Evolutionary conservation across 2,329 filamentous ascomycete genomes (phyloP).

Genomic region (Claviceps purpurea): DNA sequence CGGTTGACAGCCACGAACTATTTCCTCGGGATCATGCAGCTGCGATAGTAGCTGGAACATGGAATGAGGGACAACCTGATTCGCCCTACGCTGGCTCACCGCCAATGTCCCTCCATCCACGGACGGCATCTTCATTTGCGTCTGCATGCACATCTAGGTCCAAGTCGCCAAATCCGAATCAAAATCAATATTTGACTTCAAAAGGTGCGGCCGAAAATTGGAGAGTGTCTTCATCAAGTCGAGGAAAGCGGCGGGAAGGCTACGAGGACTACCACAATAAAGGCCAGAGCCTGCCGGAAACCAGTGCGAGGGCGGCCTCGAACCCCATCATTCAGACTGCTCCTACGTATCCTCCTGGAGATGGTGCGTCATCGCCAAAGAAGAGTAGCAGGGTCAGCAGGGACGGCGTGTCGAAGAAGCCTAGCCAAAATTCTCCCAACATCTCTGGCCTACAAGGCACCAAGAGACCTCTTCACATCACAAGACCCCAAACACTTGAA

Average conservation of each 20-base stretch:
- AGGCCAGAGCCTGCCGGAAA: background rate
- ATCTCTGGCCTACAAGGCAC: slow-evolving; percentile 11
- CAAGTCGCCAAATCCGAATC: background rate
- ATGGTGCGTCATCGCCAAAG: slow-evolving; percentile 10
- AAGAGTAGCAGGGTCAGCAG: background rate
- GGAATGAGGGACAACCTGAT: slow-evolving; percentile 51
- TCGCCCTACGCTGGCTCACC: slow-evolving; percentile 31
- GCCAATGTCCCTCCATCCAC: slow-evolving; percentile 3
- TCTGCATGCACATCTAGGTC: background rate
- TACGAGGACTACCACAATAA: background rate
- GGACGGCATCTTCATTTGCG: background rate
- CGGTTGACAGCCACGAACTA: slow-evolving; percentile 13
- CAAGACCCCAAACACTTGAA: slow-evolving; percentile 1
- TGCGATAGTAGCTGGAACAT: slow-evolving; percentile 42
- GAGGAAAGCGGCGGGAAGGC: background rate
- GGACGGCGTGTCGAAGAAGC: background rate
- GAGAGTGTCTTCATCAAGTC: background rate
- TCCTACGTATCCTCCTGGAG: slow-evolving; percentile 4
- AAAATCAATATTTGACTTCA: background rate
- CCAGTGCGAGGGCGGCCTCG: background rate
- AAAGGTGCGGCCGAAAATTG: background rate
- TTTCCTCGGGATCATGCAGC: slow-evolving; percentile 34
- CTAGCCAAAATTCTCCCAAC: background rate
- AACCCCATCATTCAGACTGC: background rate
- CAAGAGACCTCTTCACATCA: slow-evolving; percentile 19